A percentile compares a stretch with the other conserved stretches of the same genome.
Evolutionary conservation across 345 rosid species (phyloP).

Genomic region (Aquilaria malaccensis): DNA sequence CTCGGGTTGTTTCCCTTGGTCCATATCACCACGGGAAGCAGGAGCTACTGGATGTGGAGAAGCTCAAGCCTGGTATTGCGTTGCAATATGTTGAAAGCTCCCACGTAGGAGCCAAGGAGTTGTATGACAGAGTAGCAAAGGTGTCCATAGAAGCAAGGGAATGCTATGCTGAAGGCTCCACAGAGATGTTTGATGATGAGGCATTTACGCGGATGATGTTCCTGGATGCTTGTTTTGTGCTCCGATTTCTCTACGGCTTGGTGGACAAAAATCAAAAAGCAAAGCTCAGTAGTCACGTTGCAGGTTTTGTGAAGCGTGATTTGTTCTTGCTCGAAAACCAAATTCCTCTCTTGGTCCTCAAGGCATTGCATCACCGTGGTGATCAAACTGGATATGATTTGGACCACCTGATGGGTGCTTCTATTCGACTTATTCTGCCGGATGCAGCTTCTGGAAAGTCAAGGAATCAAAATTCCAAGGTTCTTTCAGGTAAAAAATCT

Average conservation of each 20-base stretch:
- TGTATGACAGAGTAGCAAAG: not conserved
- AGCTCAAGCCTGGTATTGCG: constrained; percentile 2
- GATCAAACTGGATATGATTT: not conserved
- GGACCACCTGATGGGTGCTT: not conserved
- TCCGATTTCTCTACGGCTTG: not conserved
- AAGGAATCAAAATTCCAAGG: not conserved
- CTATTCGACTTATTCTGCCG: not conserved
- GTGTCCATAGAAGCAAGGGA: not conserved
- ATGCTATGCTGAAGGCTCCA: constrained; percentile 4
- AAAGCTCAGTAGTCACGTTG: not conserved
- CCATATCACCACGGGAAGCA: constrained; percentile 14
- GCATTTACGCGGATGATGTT: constrained; percentile 15
- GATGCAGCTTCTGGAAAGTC: not conserved
- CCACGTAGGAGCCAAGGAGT: not conserved
- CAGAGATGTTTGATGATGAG: not conserved
- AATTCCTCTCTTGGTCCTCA: constrained; percentile 16
- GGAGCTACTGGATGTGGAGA: constrained; percentile 5
- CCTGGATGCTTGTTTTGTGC: constrained; percentile 15
- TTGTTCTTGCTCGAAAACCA: constrained; percentile 26
- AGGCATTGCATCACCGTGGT: not conserved
- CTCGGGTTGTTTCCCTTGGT: constrained; percentile 13
- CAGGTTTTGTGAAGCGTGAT: constrained; percentile 8
- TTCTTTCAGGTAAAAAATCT: not conserved
- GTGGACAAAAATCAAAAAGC: not conserved
- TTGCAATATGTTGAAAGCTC: not conserved